Conservation (phyloP, 2,329 filamentous ascomycete genomes). For the Aaosphaeria arxii region DNA sequence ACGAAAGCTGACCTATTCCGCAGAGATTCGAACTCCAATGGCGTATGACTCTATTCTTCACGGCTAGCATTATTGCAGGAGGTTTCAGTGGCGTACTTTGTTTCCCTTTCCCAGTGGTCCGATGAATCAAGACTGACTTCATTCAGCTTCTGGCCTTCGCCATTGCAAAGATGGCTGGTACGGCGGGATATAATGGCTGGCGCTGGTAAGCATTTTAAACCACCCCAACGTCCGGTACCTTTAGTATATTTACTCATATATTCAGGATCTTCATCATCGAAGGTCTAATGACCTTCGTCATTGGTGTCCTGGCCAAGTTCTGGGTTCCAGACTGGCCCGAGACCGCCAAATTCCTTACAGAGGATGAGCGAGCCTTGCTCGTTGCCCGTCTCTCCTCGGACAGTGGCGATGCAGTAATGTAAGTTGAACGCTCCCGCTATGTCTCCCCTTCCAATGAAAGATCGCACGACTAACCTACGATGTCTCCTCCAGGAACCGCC, state of each 20-base stretch:
- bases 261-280: constrained; percentile 26
- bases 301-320: constrained; percentile 49
- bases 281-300: constrained; percentile 23
- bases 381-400: constrained; percentile 26
- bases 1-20: constrained; percentile 18
- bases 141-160: constrained; percentile 37
- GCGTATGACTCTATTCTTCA: constrained; percentile 42
- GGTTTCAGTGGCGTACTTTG: constrained; percentile 38
- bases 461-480: no score
- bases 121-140: neutral
- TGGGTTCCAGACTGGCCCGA: constrained; percentile 49
- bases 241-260: neutral
- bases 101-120: neutral
- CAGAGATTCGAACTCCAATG: constrained; percentile 41
- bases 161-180: constrained; percentile 61
- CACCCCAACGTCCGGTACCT: neutral
- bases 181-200: constrained; percentile 40
- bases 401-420: constrained; percentile 45
- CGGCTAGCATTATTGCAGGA: constrained; percentile 40
- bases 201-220: constrained; percentile 17
- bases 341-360: constrained; percentile 30
- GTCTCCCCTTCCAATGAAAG: no score
- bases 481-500: constrained; percentile 31
- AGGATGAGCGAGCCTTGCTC: constrained; percentile 25
- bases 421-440: no score